Evolutionary conservation across 1,284 basidiomycete genomes (phyloP), one percentile per base, ranked within the genome.

Genomic region (Fomitopsis betulina): DNA sequence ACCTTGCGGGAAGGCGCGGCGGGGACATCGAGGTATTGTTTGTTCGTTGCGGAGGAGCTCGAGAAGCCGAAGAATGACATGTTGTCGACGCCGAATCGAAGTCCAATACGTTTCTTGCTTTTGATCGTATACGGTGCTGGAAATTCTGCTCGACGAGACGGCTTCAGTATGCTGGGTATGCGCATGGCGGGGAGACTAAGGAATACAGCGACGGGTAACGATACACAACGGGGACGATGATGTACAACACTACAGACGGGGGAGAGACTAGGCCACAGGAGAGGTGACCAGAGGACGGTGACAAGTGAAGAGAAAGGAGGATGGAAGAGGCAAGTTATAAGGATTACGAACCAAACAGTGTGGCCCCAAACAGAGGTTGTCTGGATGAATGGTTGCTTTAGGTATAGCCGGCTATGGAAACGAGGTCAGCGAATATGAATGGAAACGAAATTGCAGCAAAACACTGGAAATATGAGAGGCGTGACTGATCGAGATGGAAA

Each of bases 11-110:
- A 72, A 59, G 79, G 78, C 13, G 77, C 76, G 43, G 78, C 68
- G 37, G 85, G 83, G 25, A 82, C 79, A 42, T 71, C 72, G 62
- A 87, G 79, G 67, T 78, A 79, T 58, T 78, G 76, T 30, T 75
- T 75, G 59, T 76, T 70, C 57, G 74, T 66, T 10, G 71, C 62
- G 42, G 57, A 57, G 54, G 61, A 60, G 13, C 27, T 30, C 10
- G 53, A 37, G 47, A 47, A 49, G 55, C 58, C 47, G 60, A 66
- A 66, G 25, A 64, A 60, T 61, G 67, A 63, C 70, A 70, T 70
- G 49, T 62, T 63, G 58, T 64, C 60, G 64, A 63, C 58, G 51
- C 60, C 59, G 37, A 52, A 19, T 15, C 17, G 37, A 42, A 42
- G 32, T 35, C 56, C 52, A 27, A 67, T 64, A 68, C 74, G 65